Evolutionary conservation across 2,329 filamentous ascomycete species (phyloP).

Genomic region (Scedosporium apiospermum): DNA sequence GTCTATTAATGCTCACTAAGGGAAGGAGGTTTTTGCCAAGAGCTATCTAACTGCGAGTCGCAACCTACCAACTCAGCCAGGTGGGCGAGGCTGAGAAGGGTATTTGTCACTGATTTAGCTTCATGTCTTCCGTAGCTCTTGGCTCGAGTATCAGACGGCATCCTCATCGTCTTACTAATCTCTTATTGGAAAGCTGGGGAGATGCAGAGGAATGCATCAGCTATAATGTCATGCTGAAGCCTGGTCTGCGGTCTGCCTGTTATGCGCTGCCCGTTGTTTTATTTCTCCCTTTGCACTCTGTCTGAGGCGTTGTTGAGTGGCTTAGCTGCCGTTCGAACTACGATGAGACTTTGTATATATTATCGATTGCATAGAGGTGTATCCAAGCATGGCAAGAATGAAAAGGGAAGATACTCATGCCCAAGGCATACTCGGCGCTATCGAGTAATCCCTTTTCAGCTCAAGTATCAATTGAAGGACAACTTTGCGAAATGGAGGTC

Average conservation of each 20-base stretch:
- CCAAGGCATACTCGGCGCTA: too few relatives aligned
- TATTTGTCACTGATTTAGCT: too few relatives aligned
- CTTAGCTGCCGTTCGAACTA: not conserved
- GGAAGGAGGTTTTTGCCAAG: too few relatives aligned
- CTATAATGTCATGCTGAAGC: not conserved
- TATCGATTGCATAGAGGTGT: not conserved
- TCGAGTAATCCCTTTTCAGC: too few relatives aligned
- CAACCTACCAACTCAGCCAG: too few relatives aligned
- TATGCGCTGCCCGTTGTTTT: not conserved
- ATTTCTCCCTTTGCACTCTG: not conserved
- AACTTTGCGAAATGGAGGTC: too few relatives aligned
- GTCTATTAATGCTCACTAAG: too few relatives aligned
- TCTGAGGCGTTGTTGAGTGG: not conserved
- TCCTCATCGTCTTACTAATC: not conserved
- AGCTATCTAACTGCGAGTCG: too few relatives aligned
- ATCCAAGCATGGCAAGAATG: not conserved
- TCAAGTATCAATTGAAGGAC: too few relatives aligned
- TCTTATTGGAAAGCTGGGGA: not conserved
- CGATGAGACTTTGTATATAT: too few relatives aligned
- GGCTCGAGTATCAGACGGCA: not conserved
- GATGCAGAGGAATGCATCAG: not conserved
- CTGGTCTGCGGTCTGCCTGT: not conserved
- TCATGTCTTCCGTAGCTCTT: too few relatives aligned
- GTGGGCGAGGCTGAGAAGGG: too few relatives aligned
- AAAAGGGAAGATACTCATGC: not conserved